Conservation (phyloP, 495 filamentous ascomycete species). For the Rhypophila decipiens region DNA sequence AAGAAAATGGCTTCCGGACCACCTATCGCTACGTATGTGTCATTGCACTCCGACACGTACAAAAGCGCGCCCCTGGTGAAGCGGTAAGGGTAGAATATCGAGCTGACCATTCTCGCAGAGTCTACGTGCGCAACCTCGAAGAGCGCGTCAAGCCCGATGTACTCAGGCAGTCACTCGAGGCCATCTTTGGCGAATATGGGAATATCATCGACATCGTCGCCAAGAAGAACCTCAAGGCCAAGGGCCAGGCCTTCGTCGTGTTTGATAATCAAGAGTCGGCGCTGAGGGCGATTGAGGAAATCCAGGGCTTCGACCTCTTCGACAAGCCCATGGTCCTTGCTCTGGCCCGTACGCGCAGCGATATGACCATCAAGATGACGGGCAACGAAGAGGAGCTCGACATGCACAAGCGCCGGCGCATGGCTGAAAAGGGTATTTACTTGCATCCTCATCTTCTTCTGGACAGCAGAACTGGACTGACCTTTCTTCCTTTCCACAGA, state of each 20-base stretch:
- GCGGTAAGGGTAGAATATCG: too few relatives aligned
- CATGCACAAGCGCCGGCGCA: constrained; percentile 71
- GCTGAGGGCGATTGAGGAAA: constrained; percentile 72
- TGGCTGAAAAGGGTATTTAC: constrained; percentile 82
- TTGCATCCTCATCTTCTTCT: not conserved
- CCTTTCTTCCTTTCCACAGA: constrained; percentile 43
- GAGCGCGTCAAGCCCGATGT: constrained; percentile 81
- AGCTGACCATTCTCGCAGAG: constrained; percentile 28
- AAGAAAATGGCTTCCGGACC: constrained; percentile 39
- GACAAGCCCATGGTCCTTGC: constrained; percentile 87
- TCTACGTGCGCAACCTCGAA: constrained; percentile 85
- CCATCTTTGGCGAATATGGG: constrained; percentile 89
- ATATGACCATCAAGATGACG: constrained; percentile 71
- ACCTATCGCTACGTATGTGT: constrained; percentile 56
- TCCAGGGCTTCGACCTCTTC: constrained; percentile 92
- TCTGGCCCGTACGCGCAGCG: constrained; percentile 78
- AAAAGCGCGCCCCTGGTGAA: constrained; percentile 13
- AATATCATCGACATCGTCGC: constrained; percentile 86
- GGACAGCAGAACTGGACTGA: constrained; percentile 4
- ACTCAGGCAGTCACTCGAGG: constrained; percentile 64
- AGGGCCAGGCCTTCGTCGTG: constrained; percentile 95
- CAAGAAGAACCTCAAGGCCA: constrained; percentile 85
- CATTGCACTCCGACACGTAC: constrained; percentile 60
- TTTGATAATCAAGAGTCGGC: constrained; percentile 76
- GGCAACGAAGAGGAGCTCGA: constrained; percentile 80